These are phyloP conservation scores for Acorus gramineus DNA, from an alignment of 106 monocot species.

Conservation along the genomic window DNA sequence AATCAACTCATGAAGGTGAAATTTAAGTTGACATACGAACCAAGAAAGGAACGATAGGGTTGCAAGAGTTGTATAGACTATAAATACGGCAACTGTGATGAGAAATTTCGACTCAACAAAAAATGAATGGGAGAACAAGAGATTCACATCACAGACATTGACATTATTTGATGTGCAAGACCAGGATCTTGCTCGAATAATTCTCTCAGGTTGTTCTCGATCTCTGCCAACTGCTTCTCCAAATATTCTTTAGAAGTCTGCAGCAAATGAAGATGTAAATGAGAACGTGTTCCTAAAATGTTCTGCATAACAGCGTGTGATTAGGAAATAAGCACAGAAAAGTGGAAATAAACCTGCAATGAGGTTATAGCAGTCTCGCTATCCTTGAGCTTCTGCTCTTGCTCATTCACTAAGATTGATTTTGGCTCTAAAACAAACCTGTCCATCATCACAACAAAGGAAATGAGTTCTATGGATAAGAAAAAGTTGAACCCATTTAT, in stretches of 20 bases:
- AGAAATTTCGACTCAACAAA: not conserved
- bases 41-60: no score
- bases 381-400: conserved; percentile 72
- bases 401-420: conserved; percentile 49
- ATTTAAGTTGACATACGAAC: no score
- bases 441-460: conserved; percentile 3
- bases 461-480: not conserved
- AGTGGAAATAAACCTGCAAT: conserved; percentile 35
- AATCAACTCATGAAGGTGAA: no score
- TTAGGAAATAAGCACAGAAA: not conserved
- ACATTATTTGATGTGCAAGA: conserved; percentile 83
- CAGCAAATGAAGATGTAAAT: not conserved
- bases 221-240: conserved; percentile 73
- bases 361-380: conserved; percentile 64
- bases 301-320: not conserved
- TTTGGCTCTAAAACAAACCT: conserved; percentile 89
- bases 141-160: conserved; percentile 41
- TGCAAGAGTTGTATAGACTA: no score
- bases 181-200: conserved; percentile 75
- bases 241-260: conserved; percentile 78
- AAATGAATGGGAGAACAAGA: not conserved
- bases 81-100: not conserved
- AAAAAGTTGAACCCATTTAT: not conserved
- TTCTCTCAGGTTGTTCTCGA: conserved; percentile 74
- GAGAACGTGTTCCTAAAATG: not conserved